Evolutionary conservation across 2,329 filamentous ascomycete genomes (phyloP), one percentile per base, ranked within the genome.

Genomic region (Talaromyces sp.): DNA sequence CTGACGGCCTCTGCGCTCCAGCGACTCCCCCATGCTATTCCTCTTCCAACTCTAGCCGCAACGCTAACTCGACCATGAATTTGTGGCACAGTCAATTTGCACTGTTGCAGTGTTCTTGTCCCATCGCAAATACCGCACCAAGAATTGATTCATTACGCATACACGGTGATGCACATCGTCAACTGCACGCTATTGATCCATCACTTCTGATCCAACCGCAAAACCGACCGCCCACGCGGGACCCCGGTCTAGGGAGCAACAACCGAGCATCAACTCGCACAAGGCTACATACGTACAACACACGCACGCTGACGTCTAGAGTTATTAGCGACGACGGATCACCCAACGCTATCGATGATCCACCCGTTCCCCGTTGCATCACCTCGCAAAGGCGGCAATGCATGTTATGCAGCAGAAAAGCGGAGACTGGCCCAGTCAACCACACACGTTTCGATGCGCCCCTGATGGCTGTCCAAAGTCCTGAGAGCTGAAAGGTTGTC

Each of bases 341-440:
- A 34, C 25, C 31, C 31, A 56, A 38, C 56, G 34, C 56, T 59
- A 45, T 59, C 47, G 58, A 56, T 53, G 63, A 65, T 65, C 63
- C 58, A 61, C 58, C 34, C 58, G 54, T 43, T 60, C 59, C 47
- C 43, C 56, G 36, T 65, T 59, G 54, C 29, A 61, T 59, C 19
- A 64, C 29, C 40, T 51, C 43, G 29, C 29, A 43, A 34, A 11
- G 31, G 31, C 31, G 31, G 31, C 31, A 34, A 45, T 61, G 47
- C 25, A 65, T 65, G 63, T 61, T 61, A 56, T 65, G 63, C 63
- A 54, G 58, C 63, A 51, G 56, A 8, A 51, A 36, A 27, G 63
- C 58, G 63, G 63, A 56, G 63, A 54, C 58, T 54, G 29, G 25
- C 19, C 56, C 29, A 27, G 31, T 29, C 43, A 36, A 29, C 43